These are phyloP conservation scores for Cordyceps militaris DNA, from an alignment of 2,329 filamentous ascomycete species.

Conservation along the genomic window DNA sequence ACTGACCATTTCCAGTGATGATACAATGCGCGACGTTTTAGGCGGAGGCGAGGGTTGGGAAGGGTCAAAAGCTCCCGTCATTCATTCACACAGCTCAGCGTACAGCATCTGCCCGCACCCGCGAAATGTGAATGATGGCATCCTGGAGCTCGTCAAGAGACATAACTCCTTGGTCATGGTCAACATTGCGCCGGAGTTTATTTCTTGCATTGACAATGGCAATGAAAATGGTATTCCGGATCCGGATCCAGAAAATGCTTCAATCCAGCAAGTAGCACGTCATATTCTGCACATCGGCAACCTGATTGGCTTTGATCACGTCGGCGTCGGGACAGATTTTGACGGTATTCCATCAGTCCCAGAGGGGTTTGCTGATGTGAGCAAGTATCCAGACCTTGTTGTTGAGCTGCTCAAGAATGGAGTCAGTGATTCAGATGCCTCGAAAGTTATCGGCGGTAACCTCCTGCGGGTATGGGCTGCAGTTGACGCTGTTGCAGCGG, in stretches of 20 bases:
- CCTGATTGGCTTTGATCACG: slow-evolving; percentile 77
- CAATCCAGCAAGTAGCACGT: slow-evolving; percentile 66
- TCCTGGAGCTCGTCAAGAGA: slow-evolving; percentile 68
- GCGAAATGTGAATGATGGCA: slow-evolving; percentile 80
- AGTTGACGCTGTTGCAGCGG: slow-evolving; percentile 63
- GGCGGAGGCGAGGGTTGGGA: slow-evolving; percentile 55
- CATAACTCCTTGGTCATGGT: slow-evolving; percentile 79
- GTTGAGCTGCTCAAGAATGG: slow-evolving; percentile 66
- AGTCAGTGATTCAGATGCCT: slow-evolving; percentile 65
- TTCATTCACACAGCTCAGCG: slow-evolving; percentile 83
- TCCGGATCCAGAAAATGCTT: slow-evolving; percentile 60
- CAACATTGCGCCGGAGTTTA: slow-evolving; percentile 78
- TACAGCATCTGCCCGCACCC: slow-evolving; percentile 78
- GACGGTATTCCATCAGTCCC: slow-evolving; percentile 67
- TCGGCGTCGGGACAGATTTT: slow-evolving; percentile 85
- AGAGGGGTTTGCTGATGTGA: slow-evolving; percentile 73
- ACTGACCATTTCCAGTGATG: slow-evolving; percentile 39
- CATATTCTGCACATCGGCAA: slow-evolving; percentile 80
- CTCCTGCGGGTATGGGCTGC: slow-evolving; percentile 76
- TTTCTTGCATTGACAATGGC: slow-evolving; percentile 61
- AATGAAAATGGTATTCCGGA: slow-evolving; percentile 59
- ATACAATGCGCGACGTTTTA: slow-evolving; percentile 82
- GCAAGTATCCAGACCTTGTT: slow-evolving; percentile 72
- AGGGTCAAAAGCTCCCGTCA: slow-evolving; percentile 72
- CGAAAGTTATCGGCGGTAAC: slow-evolving; percentile 73